Percentiles rank a stretch among this genome's conserved stretches.
Evolutionary conservation across 805 yeast species (phyloP).

Genomic region (Barnettozyma botsteinii): DNA sequence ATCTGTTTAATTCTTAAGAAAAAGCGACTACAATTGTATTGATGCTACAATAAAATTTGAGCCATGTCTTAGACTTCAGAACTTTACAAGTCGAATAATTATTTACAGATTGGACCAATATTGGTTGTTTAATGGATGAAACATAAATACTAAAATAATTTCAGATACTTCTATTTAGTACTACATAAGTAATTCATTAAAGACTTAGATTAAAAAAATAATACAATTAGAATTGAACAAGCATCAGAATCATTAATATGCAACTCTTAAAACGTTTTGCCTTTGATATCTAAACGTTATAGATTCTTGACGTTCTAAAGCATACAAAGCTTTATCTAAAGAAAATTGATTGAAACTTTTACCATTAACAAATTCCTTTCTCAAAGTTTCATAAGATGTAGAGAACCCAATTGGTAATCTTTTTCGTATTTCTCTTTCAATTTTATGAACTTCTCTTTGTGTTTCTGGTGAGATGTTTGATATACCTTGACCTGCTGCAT

Average conservation of each 20-base stretch:
- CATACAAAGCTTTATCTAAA: constrained; percentile 73
- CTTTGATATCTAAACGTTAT: constrained; percentile 85
- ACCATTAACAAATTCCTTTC: constrained; percentile 72
- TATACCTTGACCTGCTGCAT: constrained; percentile 64
- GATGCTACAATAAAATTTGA: too few relatives aligned
- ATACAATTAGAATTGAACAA: background rate
- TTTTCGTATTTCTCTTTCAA: constrained; percentile 81
- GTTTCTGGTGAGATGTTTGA: constrained; percentile 49
- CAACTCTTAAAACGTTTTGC: constrained; percentile 60
- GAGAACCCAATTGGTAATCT: constrained; percentile 96
- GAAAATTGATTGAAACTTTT: constrained; percentile 62
- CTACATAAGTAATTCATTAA: too few relatives aligned
- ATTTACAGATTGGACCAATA: too few relatives aligned
- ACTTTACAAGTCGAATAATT: too few relatives aligned
- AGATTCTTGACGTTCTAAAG: constrained; percentile 81
- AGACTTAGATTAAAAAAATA: background rate
- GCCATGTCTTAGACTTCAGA: too few relatives aligned
- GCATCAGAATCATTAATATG: constrained; percentile 5
- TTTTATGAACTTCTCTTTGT: constrained; percentile 64
- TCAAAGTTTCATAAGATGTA: constrained; percentile 76
- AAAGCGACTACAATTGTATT: too few relatives aligned
- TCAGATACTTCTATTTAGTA: too few relatives aligned
- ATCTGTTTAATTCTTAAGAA: too few relatives aligned
- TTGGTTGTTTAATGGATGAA: too few relatives aligned
- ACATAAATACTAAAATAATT: too few relatives aligned